phyloP scores from a whole-genome alignment of 306 rosid species.

The Prosopis cineraria region DNA sequence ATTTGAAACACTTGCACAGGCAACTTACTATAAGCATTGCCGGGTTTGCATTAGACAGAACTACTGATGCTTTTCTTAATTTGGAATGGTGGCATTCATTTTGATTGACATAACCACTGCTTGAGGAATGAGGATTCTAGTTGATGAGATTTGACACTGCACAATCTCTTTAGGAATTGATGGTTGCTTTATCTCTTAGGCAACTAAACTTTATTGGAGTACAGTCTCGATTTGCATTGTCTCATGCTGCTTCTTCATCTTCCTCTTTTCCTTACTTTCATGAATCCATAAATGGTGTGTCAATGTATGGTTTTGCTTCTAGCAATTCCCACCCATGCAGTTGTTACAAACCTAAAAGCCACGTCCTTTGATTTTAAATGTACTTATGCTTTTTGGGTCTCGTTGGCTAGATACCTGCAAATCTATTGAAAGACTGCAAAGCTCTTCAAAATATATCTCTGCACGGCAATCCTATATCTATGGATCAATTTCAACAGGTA shows the following conservation, averaged over 20 bases:
- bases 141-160: conserved; percentile 19
- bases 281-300: not conserved
- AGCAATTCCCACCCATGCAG: not conserved
- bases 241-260: not conserved
- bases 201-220: not conserved
- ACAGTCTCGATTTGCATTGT: not conserved
- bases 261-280: not conserved
- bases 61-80: conserved; percentile 1
- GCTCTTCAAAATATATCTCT: conserved; percentile 88
- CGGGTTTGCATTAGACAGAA: conserved; percentile 4
- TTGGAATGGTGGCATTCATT: not conserved
- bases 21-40: not conserved
- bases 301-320: not conserved
- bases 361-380: conserved; percentile 22
- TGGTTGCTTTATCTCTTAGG: conserved; percentile 6
- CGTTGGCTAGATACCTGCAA: conserved; percentile 65
- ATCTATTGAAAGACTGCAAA: conserved; percentile 85
- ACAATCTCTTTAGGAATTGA: not conserved
- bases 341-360: not conserved
- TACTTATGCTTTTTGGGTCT: conserved; percentile 11
- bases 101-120: not conserved
- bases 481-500: conserved; percentile 98
- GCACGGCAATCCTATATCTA: conserved; percentile 90
- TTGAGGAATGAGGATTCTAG: not conserved
- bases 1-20: not conserved